Base-by-base conservation (phyloP, 768 basidiomycete species). In the Leucosporidium yakuticum region DNA sequence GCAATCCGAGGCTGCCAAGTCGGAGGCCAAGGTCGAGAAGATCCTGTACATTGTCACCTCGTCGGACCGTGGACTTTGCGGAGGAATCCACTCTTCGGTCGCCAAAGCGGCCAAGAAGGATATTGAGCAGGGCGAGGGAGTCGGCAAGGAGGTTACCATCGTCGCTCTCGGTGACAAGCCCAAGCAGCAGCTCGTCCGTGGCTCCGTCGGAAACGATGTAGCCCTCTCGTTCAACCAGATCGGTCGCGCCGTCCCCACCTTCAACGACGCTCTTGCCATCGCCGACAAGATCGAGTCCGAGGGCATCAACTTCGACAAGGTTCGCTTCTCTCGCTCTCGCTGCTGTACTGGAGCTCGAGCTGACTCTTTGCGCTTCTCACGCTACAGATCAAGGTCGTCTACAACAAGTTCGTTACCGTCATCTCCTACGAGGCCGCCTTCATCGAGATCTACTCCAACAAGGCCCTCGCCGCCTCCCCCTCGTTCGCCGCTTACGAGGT, bases 21-120 rank as follows among this genome's bases (percentile, higher is more conserved):
- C 74, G 19, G 73, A 78, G 65, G 82, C 85, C 55, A 83, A 86
- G 77, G 86, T 85, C 78, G 75, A 76, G 66, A 81, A 81, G 77
- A 90, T 89, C 78, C 91, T 98, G 74, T 93, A 95, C 83, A 79
- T 98, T 74, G 91, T 94, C 78, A 80, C 96, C 77, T 96, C 95
- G 56, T 97, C 95, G 64, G 95, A 98, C 87, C 93, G 94, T 82
- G 95, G 96, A 81, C 90, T 99, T 66, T 99, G 95, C 78, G 95
- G 96, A 81, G 95, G 96, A 84, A 95, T 99, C 77, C 95, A 98
- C 83, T 98, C 95, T 51, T 92, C 91, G 63, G 90, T 98, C 77
- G 84, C 88, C 74, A 96, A 97, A 81, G 85, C 86, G 64, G 89
- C 91, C 60, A 89, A 90, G 74, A 85, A 84, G 65, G 88, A 85